Evolutionary conservation across 2,329 filamentous ascomycete species (phyloP), one percentile per base, ranked within the genome.

Genomic region (Teratosphaeriaceae sp.): DNA sequence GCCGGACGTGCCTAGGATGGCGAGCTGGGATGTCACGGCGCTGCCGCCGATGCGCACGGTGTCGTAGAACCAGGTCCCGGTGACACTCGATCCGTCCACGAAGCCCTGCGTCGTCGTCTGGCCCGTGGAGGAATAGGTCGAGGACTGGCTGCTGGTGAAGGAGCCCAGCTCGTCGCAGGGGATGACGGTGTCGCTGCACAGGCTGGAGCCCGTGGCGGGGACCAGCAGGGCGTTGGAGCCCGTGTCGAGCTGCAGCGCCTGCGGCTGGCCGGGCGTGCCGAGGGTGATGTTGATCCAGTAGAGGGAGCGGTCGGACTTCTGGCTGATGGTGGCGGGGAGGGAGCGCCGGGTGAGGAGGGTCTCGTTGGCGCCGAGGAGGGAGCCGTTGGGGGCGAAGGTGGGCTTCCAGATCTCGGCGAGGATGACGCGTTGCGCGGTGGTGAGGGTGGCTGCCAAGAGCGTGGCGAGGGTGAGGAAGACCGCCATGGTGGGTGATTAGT

Each of bases 61-160:
- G 22, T 46, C 44, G 33, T 41, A 42, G 26, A 46, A 40, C 31
- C 33, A 41, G 24, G 38, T 18, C n/a, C 44, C 44, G 7, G 31
- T 42, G 6, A 46, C 44, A 3, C 27, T 20, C 22, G 31, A 19
- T 12, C 44, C 44, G 26, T 46, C 44, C 5, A 29, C 16, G 44
- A 42, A 46, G 18, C 16, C 19, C 12, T 29, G 27, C 5, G 33
- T 38, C 9, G 35, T 37, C 8, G 24, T 16, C 21, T 42, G 31
- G 5, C 37, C 34, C 5, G 44, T 42, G 29, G 15, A 13, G 27
- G 31, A 34, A 33, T 33, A 46, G 3, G 44, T 46, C 3, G 39
- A 38, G 20, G 31, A 38, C 15, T 20, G 13, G 21, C 15, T 13
- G 22, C 38, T 38, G 19, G 30, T 33, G 27, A 46, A 46, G 5